phyloP scores from a whole-genome alignment of 2,329 filamentous ascomycete species.

The Aspergillus sp. region DNA sequence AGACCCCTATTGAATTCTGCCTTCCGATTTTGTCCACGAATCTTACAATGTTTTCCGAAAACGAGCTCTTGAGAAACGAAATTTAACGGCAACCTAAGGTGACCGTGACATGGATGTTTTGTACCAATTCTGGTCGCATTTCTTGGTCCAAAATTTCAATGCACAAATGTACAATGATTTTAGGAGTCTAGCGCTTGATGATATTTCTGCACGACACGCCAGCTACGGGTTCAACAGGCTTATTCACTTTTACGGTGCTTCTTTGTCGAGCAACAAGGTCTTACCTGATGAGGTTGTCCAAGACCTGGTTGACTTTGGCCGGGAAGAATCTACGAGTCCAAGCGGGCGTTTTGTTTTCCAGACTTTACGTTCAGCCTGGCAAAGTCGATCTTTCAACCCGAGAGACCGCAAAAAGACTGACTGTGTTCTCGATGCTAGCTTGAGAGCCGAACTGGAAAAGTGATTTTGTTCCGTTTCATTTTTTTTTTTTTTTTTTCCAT shows the following conservation, averaged over 20 bases:
- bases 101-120: slow-evolving; percentile 54
- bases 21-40: slow-evolving; percentile 43
- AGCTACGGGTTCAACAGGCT: slow-evolving; percentile 58
- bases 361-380: slow-evolving; percentile 49
- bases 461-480: slow-evolving; percentile 19
- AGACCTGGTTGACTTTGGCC: slow-evolving; percentile 52
- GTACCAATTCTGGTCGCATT: slow-evolving; percentile 72
- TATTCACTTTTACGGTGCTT: slow-evolving; percentile 60
- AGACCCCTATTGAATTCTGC: slow-evolving; percentile 40
- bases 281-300: slow-evolving; percentile 51
- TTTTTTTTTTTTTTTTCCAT: slow-evolving; percentile 7
- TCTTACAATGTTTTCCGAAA: slow-evolving; percentile 45
- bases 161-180: slow-evolving; percentile 72
- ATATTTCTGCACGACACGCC: slow-evolving; percentile 50
- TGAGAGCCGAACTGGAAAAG: slow-evolving; percentile 50
- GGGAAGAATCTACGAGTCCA: slow-evolving; percentile 34
- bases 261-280: slow-evolving; percentile 47
- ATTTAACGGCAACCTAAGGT: slow-evolving; percentile 35
- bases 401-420: slow-evolving; percentile 55
- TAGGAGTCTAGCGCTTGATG: slow-evolving; percentile 61
- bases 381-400: slow-evolving; percentile 49
- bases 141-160: slow-evolving; percentile 70
- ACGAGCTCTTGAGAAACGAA: slow-evolving; percentile 48
- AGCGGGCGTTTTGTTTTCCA: slow-evolving; percentile 44
- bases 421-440: slow-evolving; percentile 46